phyloP scores from a whole-genome alignment of 202 grass and related monocot species.

The Carex sylvatica region DNA sequence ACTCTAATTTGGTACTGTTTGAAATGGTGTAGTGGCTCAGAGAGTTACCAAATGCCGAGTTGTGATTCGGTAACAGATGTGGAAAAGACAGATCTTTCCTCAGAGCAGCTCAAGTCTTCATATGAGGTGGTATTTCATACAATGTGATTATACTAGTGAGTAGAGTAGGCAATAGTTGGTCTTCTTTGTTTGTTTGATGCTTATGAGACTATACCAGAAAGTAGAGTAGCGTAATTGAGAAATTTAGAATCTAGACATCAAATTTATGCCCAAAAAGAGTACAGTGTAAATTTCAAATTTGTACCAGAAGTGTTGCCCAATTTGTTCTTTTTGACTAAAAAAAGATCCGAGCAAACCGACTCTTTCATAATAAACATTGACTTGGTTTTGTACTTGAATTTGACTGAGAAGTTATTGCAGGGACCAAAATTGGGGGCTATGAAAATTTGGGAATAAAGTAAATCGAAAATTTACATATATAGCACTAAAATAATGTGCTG shows the following conservation, averaged over 20 bases:
- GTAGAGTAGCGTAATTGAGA: not conserved
- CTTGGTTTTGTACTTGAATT: not conserved
- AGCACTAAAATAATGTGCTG: not conserved
- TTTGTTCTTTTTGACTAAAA: not conserved
- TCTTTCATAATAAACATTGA: not conserved
- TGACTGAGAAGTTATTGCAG: not conserved
- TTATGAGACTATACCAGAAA: not conserved
- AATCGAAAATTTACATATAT: not conserved
- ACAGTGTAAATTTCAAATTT: not conserved
- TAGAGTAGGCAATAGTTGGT: not conserved
- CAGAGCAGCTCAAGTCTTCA: slow-evolving; percentile 61
- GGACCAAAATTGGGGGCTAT: not conserved
- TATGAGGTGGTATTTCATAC: slow-evolving; percentile 43
- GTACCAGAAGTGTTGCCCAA: not conserved
- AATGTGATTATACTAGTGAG: not conserved
- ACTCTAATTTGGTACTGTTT: not conserved
- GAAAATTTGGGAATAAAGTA: not conserved
- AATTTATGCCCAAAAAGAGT: not conserved
- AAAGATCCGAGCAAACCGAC: not conserved
- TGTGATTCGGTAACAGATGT: slow-evolving; percentile 34
- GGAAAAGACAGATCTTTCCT: slow-evolving; percentile 27
- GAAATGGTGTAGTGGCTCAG: slow-evolving; percentile 44
- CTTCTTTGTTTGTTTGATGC: not conserved
- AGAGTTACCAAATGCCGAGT: slow-evolving; percentile 68
- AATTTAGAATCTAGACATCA: not conserved